A percentile compares a stretch with the other conserved stretches of the same genome.
phyloP scores from a whole-genome alignment of 169 alveolate genomes.

The Plasmodium ovale region DNA sequence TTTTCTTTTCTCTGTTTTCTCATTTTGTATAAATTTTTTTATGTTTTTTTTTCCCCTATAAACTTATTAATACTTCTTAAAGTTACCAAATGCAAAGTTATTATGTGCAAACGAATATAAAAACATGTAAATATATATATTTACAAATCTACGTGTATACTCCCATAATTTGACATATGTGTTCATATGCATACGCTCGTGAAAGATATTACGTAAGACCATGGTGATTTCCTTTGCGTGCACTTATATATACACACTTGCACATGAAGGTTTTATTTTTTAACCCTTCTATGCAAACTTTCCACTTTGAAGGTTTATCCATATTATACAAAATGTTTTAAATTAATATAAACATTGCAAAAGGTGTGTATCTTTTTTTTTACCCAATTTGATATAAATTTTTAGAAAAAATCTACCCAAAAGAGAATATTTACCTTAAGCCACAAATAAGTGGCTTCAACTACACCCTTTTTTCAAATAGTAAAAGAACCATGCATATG shows the following conservation, averaged over 20 bases:
- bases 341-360: background rate
- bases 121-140: background rate
- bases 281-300: background rate
- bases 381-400: too few species aligned
- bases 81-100: slow-evolving; percentile 1
- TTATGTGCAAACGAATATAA: background rate
- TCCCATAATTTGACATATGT: background rate
- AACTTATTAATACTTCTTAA: slow-evolving; percentile 19
- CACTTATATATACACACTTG: background rate
- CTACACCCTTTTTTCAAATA: too few species aligned
- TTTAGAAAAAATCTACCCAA: background rate
- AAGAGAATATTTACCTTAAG: background rate
- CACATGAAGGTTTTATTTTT: background rate
- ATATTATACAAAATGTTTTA: background rate
- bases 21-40: background rate
- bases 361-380: background rate
- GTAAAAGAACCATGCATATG: too few species aligned
- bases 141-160: background rate
- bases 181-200: background rate
- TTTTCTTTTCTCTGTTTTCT: background rate
- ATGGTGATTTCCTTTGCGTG: background rate
- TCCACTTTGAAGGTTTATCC: background rate
- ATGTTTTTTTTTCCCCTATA: too few species aligned
- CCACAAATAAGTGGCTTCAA: background rate
- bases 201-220: background rate